Percentiles rank a stretch among this genome's conserved stretches.
Evolutionary conservation across 1,139 yeast species (phyloP).

Genomic region (Suhomyces bolitotheri): DNA sequence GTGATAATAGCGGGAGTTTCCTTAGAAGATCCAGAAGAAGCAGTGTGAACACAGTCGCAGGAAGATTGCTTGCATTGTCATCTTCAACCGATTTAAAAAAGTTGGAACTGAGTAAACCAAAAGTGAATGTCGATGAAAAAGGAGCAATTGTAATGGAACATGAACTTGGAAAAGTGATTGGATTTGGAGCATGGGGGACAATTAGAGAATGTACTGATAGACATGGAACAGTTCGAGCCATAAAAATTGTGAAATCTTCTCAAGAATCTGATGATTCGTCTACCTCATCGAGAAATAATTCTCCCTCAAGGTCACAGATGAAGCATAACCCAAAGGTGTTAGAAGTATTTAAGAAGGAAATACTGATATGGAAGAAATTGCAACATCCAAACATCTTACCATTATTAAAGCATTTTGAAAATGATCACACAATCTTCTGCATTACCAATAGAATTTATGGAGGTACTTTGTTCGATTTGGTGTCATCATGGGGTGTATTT

Average conservation of each 20-base stretch:
- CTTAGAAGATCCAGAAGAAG: constrained; percentile 32
- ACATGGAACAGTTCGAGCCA: constrained; percentile 58
- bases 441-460: constrained; percentile 70
- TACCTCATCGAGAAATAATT: constrained; percentile 13
- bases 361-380: constrained; percentile 69
- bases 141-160: constrained; percentile 63
- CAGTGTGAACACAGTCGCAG: constrained; percentile 45
- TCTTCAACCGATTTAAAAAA: constrained; percentile 42
- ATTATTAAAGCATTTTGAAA: constrained; percentile 60
- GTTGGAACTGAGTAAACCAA: constrained; percentile 26
- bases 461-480: constrained; percentile 81
- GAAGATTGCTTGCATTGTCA: constrained; percentile 40
- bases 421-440: constrained; percentile 66
- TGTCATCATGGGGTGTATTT: constrained; percentile 62
- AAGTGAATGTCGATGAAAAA: constrained; percentile 52
- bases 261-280: constrained; percentile 32
- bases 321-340: constrained; percentile 33
- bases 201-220: constrained; percentile 66
- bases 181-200: constrained; percentile 90
- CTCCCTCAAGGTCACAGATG: constrained; percentile 12
- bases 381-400: constrained; percentile 67
- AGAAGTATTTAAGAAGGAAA: constrained; percentile 66
- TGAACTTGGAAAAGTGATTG: constrained; percentile 73
- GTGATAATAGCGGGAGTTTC: constrained; percentile 29
- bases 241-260: constrained; percentile 68